Evolutionary conservation across 139 green algal species (phyloP).

Genomic region (Haematococcus sp.): DNA sequence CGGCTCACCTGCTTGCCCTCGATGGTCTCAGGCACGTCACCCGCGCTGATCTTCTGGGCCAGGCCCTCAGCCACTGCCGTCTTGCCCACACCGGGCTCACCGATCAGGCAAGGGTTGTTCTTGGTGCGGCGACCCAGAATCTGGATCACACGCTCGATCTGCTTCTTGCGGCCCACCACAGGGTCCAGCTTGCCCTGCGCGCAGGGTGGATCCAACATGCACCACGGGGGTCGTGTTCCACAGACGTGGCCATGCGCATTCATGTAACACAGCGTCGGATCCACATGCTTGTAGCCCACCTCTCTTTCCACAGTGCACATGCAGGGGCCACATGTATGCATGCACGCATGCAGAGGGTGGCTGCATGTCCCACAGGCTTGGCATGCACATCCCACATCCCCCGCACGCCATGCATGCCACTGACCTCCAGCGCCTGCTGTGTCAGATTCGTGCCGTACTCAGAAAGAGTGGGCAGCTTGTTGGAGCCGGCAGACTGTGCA

Average conservation of each 20-base stretch:
- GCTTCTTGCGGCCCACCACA: slow-evolving; percentile 89
- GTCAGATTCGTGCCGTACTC: slow-evolving; percentile 99
- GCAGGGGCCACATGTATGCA: no score
- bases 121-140: slow-evolving; percentile 88
- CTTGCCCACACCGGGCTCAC: slow-evolving; percentile 98
- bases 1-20: slow-evolving; percentile 96
- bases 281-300: no score
- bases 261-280: no score
- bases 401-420: slow-evolving; percentile 3
- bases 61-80: slow-evolving; percentile 98
- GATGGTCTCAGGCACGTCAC: slow-evolving; percentile 98
- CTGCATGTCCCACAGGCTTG: no score
- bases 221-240: no score
- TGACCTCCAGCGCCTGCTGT: slow-evolving; percentile 84
- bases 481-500: slow-evolving; percentile 63
- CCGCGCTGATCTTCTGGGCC: slow-evolving; percentile 88
- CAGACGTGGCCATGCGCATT: no score
- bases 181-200: slow-evolving; percentile 96
- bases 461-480: slow-evolving; percentile 98
- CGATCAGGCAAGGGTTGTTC: slow-evolving; percentile 99
- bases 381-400: neutral
- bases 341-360: no score
- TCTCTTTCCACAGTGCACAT: no score
- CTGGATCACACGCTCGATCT: slow-evolving; percentile 99
- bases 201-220: no score